Evolutionary conservation across 192 early-diverging fungal genomes (phyloP).

Genomic region (Entophlyctis luteolus): DNA sequence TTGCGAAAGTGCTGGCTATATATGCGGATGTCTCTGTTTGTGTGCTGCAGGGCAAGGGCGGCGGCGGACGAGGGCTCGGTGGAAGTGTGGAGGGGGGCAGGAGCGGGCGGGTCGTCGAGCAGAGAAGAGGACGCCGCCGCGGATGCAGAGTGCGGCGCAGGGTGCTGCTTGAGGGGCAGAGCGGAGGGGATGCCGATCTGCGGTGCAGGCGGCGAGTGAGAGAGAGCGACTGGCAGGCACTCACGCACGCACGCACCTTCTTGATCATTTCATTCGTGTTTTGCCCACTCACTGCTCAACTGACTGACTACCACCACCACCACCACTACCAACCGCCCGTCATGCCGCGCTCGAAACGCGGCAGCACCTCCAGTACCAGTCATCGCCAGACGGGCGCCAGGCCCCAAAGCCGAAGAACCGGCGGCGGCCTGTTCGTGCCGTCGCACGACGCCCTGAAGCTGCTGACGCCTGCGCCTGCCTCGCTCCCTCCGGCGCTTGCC

Average conservation of each 20-base stretch:
- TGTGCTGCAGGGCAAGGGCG: constrained; percentile 5
- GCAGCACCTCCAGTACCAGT: too few species aligned
- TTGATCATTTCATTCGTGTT: neutral
- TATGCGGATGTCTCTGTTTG: constrained; percentile 27
- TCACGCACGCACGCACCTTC: neutral
- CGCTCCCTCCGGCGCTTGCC: neutral
- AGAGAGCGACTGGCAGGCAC: neutral
- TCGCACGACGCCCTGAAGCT: neutral
- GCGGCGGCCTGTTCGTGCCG: too few species aligned
- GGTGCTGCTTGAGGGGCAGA: neutral
- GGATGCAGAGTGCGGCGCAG: neutral
- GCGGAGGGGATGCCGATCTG: constrained; percentile 22
- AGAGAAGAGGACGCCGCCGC: neutral
- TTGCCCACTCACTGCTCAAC: neutral
- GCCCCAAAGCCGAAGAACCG: neutral
- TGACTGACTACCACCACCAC: neutral
- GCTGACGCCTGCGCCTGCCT: neutral
- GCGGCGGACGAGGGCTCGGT: neutral
- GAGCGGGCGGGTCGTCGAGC: neutral
- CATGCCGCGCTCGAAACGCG: neutral
- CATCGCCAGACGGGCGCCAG: neutral
- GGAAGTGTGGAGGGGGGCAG: neutral
- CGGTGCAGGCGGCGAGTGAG: neutral
- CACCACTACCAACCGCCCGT: neutral
- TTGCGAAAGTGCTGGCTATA: constrained; percentile 47